Evolutionary conservation across 257 asterid genomes (phyloP), one percentile per base, ranked within the genome.

Genomic region (Solanum phureja): DNA sequence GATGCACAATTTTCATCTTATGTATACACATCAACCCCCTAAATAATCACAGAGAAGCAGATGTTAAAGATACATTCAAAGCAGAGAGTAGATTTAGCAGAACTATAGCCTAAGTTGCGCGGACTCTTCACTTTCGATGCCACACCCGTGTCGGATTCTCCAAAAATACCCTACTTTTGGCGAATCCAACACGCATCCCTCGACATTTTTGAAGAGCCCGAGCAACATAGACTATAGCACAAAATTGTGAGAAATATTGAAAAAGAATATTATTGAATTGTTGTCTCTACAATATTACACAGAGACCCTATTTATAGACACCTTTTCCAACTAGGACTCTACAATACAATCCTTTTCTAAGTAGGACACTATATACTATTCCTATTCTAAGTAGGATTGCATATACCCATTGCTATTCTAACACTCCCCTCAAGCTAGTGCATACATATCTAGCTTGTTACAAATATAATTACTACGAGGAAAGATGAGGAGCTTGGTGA

Each of bases 11-110:
- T 83, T 95, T 96, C 98, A 95, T 96, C 89, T 98, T 92, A 89
- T 96, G 99, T 85, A 96, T 88, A 93, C 94, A 93, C 93, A 89
- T 91, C 86, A 96, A 87, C 86, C 99, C 99, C 97, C 98, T 96
- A 60, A 34, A 87, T 11, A 62, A 79, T 86, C 44, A 87, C 42
- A 87, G 46, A 66, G 37, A 82, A 52, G 21, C 19, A 86, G 73
- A 44, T 13, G 79, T 33, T 35, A 60, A 64, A 85, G 44, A 40
- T 35, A 72, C 11, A 34, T 74, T 27, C 34, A 38, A 16, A 46
- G 56, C 38, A 35, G 62, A 79, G 37, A 79, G 37, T 13, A 77
- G 37, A 77, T 13, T 77, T 24, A 42, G 35, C 62, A 29, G 37
- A 81, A 46, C 40, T 44, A 81, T 46, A 46, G 44, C 0, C 44